Base-by-base conservation (phyloP, 176 grass and related monocot species). In the Aegilops umbellulata region DNA sequence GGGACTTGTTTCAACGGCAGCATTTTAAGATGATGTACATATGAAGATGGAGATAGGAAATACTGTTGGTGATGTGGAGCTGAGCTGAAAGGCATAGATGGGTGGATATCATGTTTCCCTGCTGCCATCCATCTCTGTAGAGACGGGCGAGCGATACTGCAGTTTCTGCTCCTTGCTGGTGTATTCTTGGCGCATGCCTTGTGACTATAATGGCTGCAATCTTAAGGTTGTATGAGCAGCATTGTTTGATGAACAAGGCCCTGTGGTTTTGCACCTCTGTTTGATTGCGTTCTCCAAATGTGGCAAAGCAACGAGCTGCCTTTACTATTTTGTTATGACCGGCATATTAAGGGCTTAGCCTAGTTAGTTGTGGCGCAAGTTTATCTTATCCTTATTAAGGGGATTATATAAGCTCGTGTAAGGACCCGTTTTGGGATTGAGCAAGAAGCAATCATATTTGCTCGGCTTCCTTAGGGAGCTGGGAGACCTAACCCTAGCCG, bases 21-120 rank as follows among this genome's bases (percentile, higher is more conserved):
- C 62, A 71, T 81, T 88, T 70, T 81, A 70, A 64, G 51, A 46
- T 44, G 70, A 81, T 88, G 86, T 91, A 88, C 86, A 88, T 91
- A 88, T 25, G 22, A 27, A 32, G 60, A 88, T 25, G 22, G 35
- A 11, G 60, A 53, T 26, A 81, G 65, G 49, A 80, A 58, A 83
- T 69, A 85, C 53, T 65, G 57, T 53, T 85, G 81, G 34, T 57
- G 24, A 29, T 68, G 74, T 83, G 60, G 80, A 79, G 82, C 64
- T 77, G 74, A 83, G 82, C 64, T 69, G 77, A 30, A 87, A 36
- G 32, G 26, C 22, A 32, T 62, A 38, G 23, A 11, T 84, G 73
- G 55, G 13, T 46, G 46, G 15, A 46, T 67, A 76, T 44, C 35
- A 74, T 47, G n/a, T 87, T 87, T 69, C 83, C 76, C 68, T 83